phyloP scores from a whole-genome alignment of 1,284 basidiomycete genomes.

The Melanopsichium pennsylvanicum region DNA sequence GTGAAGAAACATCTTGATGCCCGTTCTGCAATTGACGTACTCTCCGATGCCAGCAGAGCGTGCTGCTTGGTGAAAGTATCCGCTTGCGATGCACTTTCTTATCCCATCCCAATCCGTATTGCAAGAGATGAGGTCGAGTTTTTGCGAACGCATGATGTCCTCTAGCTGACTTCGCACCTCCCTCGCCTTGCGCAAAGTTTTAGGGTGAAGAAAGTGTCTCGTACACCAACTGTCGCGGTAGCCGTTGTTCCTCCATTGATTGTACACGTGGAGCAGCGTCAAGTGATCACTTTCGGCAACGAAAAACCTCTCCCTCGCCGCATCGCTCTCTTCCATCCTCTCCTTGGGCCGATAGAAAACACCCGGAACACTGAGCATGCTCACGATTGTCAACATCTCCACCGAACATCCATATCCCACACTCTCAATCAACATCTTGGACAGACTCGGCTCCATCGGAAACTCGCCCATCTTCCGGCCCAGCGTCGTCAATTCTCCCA shows the following conservation, averaged over 20 bases:
- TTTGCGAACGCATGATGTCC: conserved; percentile 98
- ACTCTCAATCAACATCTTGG: conserved; percentile 96
- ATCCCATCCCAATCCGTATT: conserved; percentile 96
- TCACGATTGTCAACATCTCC: conserved; percentile 98
- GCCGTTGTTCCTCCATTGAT: conserved; percentile 96
- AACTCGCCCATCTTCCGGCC: conserved; percentile 98
- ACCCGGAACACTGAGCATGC: conserved; percentile 92
- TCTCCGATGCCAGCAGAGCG: conserved; percentile 98
- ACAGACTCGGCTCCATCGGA: conserved; percentile 80
- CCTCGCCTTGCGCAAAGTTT: conserved; percentile 89
- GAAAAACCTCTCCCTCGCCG: conserved; percentile 95
- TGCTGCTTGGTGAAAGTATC: conserved; percentile 99
- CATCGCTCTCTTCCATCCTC: conserved; percentile 93
- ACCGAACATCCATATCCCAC: conserved; percentile 90
- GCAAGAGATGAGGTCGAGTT: conserved; percentile 86
- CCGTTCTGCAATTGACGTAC: conserved; percentile 97
- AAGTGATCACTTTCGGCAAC: conserved; percentile 98
- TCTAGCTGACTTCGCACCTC: conserved; percentile 96
- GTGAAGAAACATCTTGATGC: conserved; percentile 82
- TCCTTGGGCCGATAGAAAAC: conserved; percentile 97
- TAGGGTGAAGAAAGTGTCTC: conserved; percentile 94
- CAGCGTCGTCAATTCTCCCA: conserved; percentile 89
- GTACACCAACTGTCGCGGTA: conserved; percentile 89
- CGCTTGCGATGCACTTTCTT: conserved; percentile 95
- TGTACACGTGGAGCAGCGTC: conserved; percentile 93